Percentiles rank a stretch among this genome's conserved stretches.
Evolutionary conservation across 2,329 filamentous ascomycete species (phyloP).

Genomic region (Triangularia setosa): DNA sequence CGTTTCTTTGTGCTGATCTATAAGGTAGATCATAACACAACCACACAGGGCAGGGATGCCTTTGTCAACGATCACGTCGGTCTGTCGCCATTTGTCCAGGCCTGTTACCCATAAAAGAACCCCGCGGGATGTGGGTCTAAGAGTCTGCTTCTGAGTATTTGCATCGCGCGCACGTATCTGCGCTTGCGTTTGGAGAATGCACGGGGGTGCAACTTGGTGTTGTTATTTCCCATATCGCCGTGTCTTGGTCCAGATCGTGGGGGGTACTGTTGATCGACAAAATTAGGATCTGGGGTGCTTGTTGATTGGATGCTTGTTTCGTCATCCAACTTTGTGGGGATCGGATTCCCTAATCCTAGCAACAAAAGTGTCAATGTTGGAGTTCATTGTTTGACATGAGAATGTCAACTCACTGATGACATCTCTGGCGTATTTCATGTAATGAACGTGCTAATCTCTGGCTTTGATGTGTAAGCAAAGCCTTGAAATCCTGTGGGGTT

Average conservation of each 20-base stretch:
- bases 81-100: not conserved
- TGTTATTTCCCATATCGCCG: not conserved
- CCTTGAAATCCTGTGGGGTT: no score
- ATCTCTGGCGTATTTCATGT: no score
- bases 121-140: not conserved
- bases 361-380: not conserved
- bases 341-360: not conserved
- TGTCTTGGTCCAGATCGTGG: not conserved
- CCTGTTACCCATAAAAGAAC: not conserved
- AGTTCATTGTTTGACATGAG: not conserved
- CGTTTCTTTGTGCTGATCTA: conserved; percentile 9
- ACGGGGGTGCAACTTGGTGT: not conserved
- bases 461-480: no score
- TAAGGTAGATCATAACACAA: conserved; percentile 5
- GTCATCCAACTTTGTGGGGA: not conserved
- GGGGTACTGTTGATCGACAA: not conserved
- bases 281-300: not conserved
- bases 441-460: no score
- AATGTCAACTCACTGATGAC: no score
- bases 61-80: not conserved
- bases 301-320: not conserved
- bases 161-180: not conserved
- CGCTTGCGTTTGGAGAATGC: not conserved
- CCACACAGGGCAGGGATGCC: not conserved
- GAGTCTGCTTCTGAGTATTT: not conserved